phyloP scores from a whole-genome alignment of 805 yeast genomes.

The Myxozyma mucilagina region DNA sequence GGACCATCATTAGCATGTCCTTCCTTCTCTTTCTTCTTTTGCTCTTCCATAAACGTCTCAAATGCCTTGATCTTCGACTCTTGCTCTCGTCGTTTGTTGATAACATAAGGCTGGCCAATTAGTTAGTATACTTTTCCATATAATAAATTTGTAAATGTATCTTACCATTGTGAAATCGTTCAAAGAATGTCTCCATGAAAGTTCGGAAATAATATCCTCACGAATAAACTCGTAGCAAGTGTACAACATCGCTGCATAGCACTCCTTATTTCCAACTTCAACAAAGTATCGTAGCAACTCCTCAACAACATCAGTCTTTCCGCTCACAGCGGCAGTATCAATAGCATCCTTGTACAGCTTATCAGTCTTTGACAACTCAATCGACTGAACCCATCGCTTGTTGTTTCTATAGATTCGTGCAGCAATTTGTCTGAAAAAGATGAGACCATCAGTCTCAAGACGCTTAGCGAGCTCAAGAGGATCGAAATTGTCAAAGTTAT shows the following conservation, averaged over 20 bases:
- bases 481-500: constrained; percentile 87
- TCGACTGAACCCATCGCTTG: constrained; percentile 89
- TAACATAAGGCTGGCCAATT: constrained; percentile 65
- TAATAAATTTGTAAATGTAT: not conserved
- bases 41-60: constrained; percentile 66
- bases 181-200: constrained; percentile 86
- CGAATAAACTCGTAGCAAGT: constrained; percentile 77
- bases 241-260: constrained; percentile 86
- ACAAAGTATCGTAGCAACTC: constrained; percentile 89
- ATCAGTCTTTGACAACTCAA: constrained; percentile 84
- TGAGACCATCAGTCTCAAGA: constrained; percentile 84
- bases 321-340: constrained; percentile 83
- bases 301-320: constrained; percentile 77
- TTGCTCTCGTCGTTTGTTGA: constrained; percentile 81
- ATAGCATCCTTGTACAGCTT: constrained; percentile 94
- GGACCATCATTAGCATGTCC: constrained; percentile 49
- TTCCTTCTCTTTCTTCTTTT: constrained; percentile 51
- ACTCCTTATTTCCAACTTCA: constrained; percentile 94
- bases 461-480: constrained; percentile 88
- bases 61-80: constrained; percentile 63
- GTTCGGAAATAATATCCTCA: constrained; percentile 81
- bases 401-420: constrained; percentile 91
- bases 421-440: constrained; percentile 94
- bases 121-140: not conserved
- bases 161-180: constrained; percentile 68